Percentiles rank a stretch among this genome's conserved stretches.
phyloP scores from a whole-genome alignment of 495 filamentous ascomycete genomes.

The Trypethelium eluteriae region DNA sequence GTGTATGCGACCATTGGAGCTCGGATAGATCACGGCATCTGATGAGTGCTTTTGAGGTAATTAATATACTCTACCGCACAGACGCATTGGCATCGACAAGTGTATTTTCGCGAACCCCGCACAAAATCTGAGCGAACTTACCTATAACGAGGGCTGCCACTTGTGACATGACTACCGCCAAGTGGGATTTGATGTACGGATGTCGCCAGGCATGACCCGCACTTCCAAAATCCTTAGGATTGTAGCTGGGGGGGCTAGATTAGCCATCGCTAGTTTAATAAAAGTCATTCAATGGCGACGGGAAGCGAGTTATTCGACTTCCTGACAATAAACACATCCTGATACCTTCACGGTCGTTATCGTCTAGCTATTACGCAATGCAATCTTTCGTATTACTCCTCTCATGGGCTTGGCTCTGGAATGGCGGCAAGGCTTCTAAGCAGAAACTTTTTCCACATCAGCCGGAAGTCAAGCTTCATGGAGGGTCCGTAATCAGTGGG shows the following conservation, averaged over 20 bases:
- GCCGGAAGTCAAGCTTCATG: neutral
- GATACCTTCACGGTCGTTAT: neutral
- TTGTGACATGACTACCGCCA: neutral
- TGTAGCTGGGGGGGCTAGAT: neutral
- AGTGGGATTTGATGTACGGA: neutral
- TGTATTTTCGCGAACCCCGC: neutral
- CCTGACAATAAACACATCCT: neutral
- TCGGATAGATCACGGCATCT: neutral
- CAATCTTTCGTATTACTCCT: neutral
- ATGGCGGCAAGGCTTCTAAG: neutral
- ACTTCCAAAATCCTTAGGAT: neutral
- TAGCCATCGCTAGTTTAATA: neutral
- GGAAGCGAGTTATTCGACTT: neutral
- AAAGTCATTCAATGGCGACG: neutral
- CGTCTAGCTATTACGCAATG: neutral
- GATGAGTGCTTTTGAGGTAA: neutral
- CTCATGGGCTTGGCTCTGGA: neutral
- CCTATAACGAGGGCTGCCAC: neutral
- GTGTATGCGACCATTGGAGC: neutral
- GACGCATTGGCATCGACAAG: neutral
- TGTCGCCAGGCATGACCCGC: neutral
- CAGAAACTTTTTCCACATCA: neutral
- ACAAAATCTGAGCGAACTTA: neutral
- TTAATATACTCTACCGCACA: neutral
- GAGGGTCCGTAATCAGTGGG: slow-evolving; percentile 24